Evolutionary conservation across 1,284 basidiomycete species (phyloP).

Genomic region (Cryptococcus hybrid): DNA sequence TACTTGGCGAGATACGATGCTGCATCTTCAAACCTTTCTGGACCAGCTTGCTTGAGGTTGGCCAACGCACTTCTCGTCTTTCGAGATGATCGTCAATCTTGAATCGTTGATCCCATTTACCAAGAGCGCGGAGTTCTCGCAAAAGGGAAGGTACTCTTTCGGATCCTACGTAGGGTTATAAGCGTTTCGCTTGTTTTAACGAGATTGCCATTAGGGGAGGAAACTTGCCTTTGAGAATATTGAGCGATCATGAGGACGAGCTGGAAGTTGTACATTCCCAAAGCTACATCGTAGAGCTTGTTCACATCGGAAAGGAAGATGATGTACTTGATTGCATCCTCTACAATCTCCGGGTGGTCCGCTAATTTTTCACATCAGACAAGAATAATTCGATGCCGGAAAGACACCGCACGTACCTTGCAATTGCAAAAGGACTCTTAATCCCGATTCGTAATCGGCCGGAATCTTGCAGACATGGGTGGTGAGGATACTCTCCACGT

Average conservation of each 20-base stretch:
- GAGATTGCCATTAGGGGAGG: background rate
- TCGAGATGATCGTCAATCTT: slow-evolving; percentile 91
- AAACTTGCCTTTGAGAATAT: slow-evolving; percentile 78
- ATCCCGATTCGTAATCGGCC: slow-evolving; percentile 83
- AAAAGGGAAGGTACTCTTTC: slow-evolving; percentile 97
- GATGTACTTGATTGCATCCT: slow-evolving; percentile 97
- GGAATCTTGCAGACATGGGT: slow-evolving; percentile 90
- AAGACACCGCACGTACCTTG: slow-evolving; percentile 57
- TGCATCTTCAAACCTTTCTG: slow-evolving; percentile 67
- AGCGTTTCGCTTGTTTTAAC: background rate
- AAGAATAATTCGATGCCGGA: background rate
- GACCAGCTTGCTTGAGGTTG: slow-evolving; percentile 73
- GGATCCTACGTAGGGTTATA: slow-evolving; percentile 66
- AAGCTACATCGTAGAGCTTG: slow-evolving; percentile 84
- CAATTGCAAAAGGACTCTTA: slow-evolving; percentile 72
- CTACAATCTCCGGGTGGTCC: slow-evolving; percentile 70
- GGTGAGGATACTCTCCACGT: slow-evolving; percentile 87
- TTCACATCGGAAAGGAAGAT: slow-evolving; percentile 97
- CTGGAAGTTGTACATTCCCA: slow-evolving; percentile 99
- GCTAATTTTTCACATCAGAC: slow-evolving; percentile 51
- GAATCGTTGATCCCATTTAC: slow-evolving; percentile 80
- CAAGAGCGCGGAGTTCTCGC: slow-evolving; percentile 77
- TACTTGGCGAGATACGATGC: slow-evolving; percentile 76
- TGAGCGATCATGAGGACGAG: slow-evolving; percentile 95
- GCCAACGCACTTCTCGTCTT: slow-evolving; percentile 71